Base-by-base conservation (phyloP, 345 rosid genomes). In the Moricandia arvensis region DNA sequence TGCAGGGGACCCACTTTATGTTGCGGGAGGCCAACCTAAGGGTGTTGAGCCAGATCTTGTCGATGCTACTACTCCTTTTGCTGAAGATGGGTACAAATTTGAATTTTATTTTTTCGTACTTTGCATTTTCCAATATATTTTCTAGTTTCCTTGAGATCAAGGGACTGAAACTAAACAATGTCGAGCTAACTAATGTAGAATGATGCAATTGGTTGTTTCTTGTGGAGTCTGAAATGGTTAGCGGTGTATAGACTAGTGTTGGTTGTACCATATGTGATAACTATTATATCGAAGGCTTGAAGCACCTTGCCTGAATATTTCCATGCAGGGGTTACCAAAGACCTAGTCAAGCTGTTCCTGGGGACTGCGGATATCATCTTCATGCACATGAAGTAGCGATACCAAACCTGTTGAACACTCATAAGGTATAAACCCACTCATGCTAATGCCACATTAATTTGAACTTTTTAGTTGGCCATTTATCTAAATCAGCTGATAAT, bases 1-100 rank as follows among this genome's bases (percentile, higher is more conserved):
- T 78, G 71, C 90, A 91, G 98, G 93, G 59, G 93, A 93, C 84
- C 91, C 93, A 43, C 93, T 91, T 17, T 89, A 91, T 83, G 82
- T 73, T 51, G 78, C 54, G 34, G 93, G 96, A 2, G 96, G 96
- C 72, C 87, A 83, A 75, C 93, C 98, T 41, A 87, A 79, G 77
- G 66, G 77, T 76, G 82, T 77, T 47, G 81, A 75, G 69, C 65
- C 83, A 59, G 86, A 85, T 75, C n/a, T 38, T 58, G 82, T 75
- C 9, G 86, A 86, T 78, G 87, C 30, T 47, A 9, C 81, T 62
- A 81, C 51, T 43, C 2, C 51, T 45, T 45, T 82, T 80, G 92
- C 88, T 7, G 67, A 80, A 73, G 98, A 91, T 34, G 96, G 98
- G 98, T 93, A 87, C 55, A 53, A 51, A 17, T 16, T 51, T 17